Percentiles rank a stretch among this genome's conserved stretches.
Conservation (phyloP, 306 rosid genomes). For the Cucurbita maxima region DNA sequence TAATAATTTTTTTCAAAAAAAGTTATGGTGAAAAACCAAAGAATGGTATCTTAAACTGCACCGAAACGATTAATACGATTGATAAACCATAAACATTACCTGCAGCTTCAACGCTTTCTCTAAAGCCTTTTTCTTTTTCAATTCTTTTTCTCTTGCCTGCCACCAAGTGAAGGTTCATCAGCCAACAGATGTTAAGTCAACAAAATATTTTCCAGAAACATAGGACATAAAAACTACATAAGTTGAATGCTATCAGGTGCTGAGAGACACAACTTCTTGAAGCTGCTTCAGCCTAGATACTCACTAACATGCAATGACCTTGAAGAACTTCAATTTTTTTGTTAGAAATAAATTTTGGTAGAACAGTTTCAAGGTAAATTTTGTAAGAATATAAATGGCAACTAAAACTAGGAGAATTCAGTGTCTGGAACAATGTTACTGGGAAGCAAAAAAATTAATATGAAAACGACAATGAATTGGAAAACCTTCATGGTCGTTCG, state of each 20-base stretch:
- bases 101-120: constrained; percentile 68
- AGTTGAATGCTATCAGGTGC: not conserved
- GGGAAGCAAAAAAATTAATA: not conserved
- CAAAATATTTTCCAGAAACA: not conserved
- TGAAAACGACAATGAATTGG: not conserved
- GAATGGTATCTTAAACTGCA: not conserved
- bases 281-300: not conserved
- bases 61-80: not conserved
- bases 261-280: not conserved
- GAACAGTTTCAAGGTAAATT: too few relatives aligned
- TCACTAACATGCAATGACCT: not conserved
- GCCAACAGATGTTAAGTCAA: not conserved
- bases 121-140: constrained; percentile 59
- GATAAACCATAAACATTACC: constrained; percentile 20
- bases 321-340: not conserved
- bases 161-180: constrained; percentile 13
- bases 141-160: constrained; percentile 87
- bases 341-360: not conserved
- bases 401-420: not conserved
- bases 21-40: not conserved
- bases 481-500: not conserved
- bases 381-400: not conserved
- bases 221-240: not conserved
- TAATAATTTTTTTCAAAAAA: not conserved
- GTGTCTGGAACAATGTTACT: not conserved